Evolutionary conservation across 768 basidiomycete genomes (phyloP).

Genomic region (Albatrellus ellisii): DNA sequence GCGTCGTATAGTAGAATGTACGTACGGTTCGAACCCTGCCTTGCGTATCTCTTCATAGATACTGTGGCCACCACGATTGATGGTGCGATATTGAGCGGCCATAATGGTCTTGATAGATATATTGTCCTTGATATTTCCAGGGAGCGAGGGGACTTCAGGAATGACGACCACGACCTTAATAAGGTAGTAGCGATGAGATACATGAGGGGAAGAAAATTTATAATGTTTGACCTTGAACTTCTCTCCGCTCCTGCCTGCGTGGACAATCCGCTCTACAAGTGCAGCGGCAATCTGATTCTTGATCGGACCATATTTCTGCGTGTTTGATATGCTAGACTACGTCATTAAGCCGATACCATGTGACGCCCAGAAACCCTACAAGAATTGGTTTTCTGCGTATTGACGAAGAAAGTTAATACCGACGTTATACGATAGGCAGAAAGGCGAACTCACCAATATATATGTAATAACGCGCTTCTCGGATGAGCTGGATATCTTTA

Average conservation of each 20-base stretch:
- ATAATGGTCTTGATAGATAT: conserved; percentile 65
- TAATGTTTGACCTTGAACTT: conserved; percentile 60
- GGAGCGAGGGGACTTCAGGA: conserved; percentile 86
- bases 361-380: conserved; percentile 34
- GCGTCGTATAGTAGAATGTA: too few relatives aligned
- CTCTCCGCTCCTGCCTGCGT: conserved; percentile 51
- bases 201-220: not conserved
- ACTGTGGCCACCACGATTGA: conserved; percentile 79
- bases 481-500: conserved; percentile 66
- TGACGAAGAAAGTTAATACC: too few relatives aligned
- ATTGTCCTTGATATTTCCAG: conserved; percentile 66
- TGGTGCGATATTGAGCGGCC: conserved; percentile 79
- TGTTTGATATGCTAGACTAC: conserved; percentile 69
- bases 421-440: too few relatives aligned
- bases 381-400: conserved; percentile 65
- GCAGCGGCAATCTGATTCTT: conserved; percentile 78
- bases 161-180: conserved; percentile 81
- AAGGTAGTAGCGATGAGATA: too few relatives aligned
- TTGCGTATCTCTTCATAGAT: conserved; percentile 75
- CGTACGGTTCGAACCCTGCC: conserved; percentile 71
- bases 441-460: conserved; percentile 63
- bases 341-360: not conserved
- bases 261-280: conserved; percentile 71
- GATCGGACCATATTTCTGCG: conserved; percentile 48
- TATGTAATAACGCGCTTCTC: conserved; percentile 76